These are phyloP conservation scores for Xylariaceae sp. DNA, from an alignment of 2,329 filamentous ascomycete genomes.

Conservation along the genomic window DNA sequence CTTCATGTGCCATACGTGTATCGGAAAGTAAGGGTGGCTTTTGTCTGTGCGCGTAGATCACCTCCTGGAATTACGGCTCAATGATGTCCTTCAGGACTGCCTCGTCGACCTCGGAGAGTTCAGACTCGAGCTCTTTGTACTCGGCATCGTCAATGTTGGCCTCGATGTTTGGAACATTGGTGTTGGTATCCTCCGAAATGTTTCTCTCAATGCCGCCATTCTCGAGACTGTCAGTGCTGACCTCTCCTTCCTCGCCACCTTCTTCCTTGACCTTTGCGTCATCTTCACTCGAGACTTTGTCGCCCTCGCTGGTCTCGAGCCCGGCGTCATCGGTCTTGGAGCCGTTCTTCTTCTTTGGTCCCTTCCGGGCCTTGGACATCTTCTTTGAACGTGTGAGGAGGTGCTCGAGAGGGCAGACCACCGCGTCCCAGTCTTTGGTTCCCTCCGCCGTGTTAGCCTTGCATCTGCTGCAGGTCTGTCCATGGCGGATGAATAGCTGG, in stretches of 20 bases:
- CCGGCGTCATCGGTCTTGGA: constrained; percentile 5
- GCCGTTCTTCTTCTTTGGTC: constrained; percentile 5
- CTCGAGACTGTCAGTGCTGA: background rate
- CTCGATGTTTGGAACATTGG: no score
- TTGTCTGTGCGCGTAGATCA: background rate
- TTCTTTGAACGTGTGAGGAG: constrained; percentile 31
- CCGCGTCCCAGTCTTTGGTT: constrained; percentile 57
- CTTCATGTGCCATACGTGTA: no score
- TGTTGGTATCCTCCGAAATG: background rate
- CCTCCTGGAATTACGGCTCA: background rate
- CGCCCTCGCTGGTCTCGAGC: constrained; percentile 6
- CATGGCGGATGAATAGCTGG: constrained; percentile 50
- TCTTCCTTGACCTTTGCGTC: background rate
- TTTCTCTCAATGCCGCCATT: constrained; percentile 3
- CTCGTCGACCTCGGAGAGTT: background rate
- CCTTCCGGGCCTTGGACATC: constrained; percentile 9
- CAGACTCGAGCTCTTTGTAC: no score
- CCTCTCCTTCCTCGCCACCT: background rate
- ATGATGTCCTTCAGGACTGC: background rate
- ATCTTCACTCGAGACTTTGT: constrained; percentile 6
- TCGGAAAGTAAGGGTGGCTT: no score
- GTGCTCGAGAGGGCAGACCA: constrained; percentile 38
- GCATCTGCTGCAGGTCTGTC: constrained; percentile 44
- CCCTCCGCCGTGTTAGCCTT: constrained; percentile 48
- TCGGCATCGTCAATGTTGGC: no score